Evolutionary conservation across 305 asterid genomes (phyloP).

Genomic region (Striga hermonthica): DNA sequence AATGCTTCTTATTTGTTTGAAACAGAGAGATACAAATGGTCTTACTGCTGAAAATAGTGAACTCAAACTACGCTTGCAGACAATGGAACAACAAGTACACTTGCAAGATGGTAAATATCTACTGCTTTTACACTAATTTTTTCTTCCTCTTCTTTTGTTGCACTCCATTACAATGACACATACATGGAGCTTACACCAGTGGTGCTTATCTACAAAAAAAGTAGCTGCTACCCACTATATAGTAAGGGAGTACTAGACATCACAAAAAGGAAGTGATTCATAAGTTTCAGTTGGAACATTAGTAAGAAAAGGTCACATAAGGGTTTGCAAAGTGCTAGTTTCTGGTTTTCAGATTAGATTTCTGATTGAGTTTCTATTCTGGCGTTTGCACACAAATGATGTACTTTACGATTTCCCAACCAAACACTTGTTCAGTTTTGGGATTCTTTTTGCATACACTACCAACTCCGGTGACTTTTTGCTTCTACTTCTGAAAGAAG

Average conservation of each 20-base stretch:
- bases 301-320: too few species aligned
- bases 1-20: constrained; percentile 26
- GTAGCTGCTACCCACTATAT: not conserved
- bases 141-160: constrained; percentile 17
- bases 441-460: not conserved
- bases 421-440: not conserved
- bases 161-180: not conserved
- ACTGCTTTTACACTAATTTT: constrained; percentile 19
- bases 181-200: constrained; percentile 1
- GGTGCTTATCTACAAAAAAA: constrained; percentile 1
- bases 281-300: too few species aligned
- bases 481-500: too few species aligned
- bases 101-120: constrained; percentile 79
- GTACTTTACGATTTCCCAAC: not conserved
- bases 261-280: too few species aligned
- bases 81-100: constrained; percentile 94
- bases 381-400: not conserved
- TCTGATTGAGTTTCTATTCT: not conserved
- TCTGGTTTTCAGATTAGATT: not conserved
- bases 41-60: constrained; percentile 85
- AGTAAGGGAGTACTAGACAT: not conserved
- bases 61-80: constrained; percentile 85
- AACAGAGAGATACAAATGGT: constrained; percentile 75
- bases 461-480: not conserved
- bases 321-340: too few species aligned